phyloP scores from a whole-genome alignment of 768 basidiomycete species.

The Phaffia tasmanica region DNA sequence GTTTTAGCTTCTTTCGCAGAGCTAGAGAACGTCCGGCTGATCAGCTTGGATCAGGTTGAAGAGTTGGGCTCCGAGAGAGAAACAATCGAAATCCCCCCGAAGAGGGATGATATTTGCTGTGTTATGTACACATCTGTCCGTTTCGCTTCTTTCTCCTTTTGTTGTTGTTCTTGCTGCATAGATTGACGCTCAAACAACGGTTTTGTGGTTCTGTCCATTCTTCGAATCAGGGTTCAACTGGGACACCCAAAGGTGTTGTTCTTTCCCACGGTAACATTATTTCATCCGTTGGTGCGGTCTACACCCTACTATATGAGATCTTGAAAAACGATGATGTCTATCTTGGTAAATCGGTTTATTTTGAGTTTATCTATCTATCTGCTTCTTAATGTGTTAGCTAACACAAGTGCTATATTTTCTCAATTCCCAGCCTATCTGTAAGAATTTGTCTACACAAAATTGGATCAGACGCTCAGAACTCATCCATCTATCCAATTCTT shows the following conservation, averaged over 20 bases:
- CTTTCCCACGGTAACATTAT: constrained; percentile 79
- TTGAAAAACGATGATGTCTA: constrained; percentile 48
- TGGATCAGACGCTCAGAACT: constrained; percentile 42
- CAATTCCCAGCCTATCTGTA: no score
- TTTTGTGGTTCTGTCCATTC: not conserved
- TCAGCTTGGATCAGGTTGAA: constrained; percentile 61
- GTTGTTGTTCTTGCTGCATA: not conserved
- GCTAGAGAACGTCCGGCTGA: constrained; percentile 48
- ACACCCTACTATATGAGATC: constrained; percentile 52
- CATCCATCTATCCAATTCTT: not conserved
- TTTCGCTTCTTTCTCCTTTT: constrained; percentile 1
- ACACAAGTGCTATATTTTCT: constrained; percentile 36
- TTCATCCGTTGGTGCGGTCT: constrained; percentile 57
- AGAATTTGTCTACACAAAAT: constrained; percentile 70
- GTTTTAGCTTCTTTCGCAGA: constrained; percentile 28
- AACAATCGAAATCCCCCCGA: constrained; percentile 46
- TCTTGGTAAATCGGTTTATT: constrained; percentile 22
- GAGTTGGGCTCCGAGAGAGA: constrained; percentile 50
- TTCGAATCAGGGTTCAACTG: constrained; percentile 56
- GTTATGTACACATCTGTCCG: constrained; percentile 63
- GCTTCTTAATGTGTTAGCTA: not conserved
- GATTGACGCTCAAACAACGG: no score
- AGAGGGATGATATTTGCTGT: constrained; percentile 48
- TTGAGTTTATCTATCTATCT: constrained; percentile 11
- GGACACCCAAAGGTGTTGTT: constrained; percentile 85